A percentile compares a stretch with the other conserved stretches of the same genome.
Conservation (phyloP, 352 stramenopile species). For the Aphanomyces euteiches region DNA sequence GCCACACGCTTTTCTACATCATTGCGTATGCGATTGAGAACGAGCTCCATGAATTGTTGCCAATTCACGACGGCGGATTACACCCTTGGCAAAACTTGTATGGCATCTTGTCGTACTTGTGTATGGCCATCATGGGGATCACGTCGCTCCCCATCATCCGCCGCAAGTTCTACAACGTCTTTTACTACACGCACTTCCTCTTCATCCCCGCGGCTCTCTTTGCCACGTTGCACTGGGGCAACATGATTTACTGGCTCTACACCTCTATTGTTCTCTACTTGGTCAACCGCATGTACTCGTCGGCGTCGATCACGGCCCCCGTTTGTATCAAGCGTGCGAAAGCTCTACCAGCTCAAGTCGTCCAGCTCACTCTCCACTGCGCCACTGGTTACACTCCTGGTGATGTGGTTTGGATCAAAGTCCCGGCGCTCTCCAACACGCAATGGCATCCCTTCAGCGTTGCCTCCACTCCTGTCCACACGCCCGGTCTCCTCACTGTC, state of each 20-base stretch:
- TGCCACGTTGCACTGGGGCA: conserved; percentile 36
- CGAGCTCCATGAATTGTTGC: conserved; percentile 31
- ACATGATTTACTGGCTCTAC: conserved; percentile 35
- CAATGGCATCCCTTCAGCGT: conserved; percentile 39
- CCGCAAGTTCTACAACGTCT: conserved; percentile 33
- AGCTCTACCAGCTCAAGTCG: conserved; percentile 36
- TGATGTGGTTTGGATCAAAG: conserved; percentile 37
- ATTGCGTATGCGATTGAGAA: conserved; percentile 35
- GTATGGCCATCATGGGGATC: conserved; percentile 37
- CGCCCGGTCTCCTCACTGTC: conserved; percentile 33
- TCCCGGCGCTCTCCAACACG: conserved; percentile 37
- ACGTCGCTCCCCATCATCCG: conserved; percentile 31
- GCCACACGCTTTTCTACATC: conserved; percentile 48
- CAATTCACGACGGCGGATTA: conserved; percentile 36
- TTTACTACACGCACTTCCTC: conserved; percentile 35
- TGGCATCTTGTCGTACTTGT: conserved; percentile 41
- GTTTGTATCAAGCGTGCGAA: conserved; percentile 35
- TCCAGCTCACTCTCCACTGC: conserved; percentile 29
- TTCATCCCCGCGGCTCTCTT: conserved; percentile 26
- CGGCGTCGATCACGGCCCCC: conserved; percentile 14
- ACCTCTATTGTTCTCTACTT: conserved; percentile 33
- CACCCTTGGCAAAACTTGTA: conserved; percentile 52
- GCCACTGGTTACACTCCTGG: conserved; percentile 32
- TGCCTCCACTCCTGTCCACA: conserved; percentile 32
- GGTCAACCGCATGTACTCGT: conserved; percentile 27